Evolutionary conservation across 345 rosid genomes (phyloP).

Genomic region (Erysimum cheiranthoides): DNA sequence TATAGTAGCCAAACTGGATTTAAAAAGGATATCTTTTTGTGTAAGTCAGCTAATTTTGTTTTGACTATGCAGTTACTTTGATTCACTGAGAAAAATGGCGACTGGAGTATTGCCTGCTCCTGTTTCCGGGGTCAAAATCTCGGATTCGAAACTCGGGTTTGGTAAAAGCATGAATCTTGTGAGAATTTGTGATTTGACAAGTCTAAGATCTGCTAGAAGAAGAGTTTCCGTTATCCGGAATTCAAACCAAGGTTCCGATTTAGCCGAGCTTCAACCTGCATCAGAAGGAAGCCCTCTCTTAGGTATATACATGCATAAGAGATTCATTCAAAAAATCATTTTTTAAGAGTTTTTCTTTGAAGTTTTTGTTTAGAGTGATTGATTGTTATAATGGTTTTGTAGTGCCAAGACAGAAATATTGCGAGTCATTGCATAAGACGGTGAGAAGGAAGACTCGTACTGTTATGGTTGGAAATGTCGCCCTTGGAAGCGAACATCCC

Average conservation of each 20-base stretch:
- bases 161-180: constrained; percentile 65
- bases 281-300: constrained; percentile 86
- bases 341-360: neutral
- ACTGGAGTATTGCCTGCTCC: constrained; percentile 76
- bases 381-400: constrained; percentile 23
- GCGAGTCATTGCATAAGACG: constrained; percentile 86
- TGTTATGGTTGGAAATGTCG: constrained; percentile 93
- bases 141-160: constrained; percentile 67
- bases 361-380: constrained; percentile 13
- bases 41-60: constrained; percentile 9
- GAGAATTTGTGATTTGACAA: constrained; percentile 65
- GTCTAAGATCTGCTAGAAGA: constrained; percentile 54
- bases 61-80: constrained; percentile 42
- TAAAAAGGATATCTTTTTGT: neutral
- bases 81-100: constrained; percentile 58
- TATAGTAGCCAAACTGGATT: constrained; percentile 11
- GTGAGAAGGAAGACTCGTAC: constrained; percentile 91
- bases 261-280: constrained; percentile 79
- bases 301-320: constrained; percentile 52
- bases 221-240: constrained; percentile 61
- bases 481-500: constrained; percentile 94
- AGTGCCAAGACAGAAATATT: constrained; percentile 97
- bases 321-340: neutral
- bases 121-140: constrained; percentile 64
- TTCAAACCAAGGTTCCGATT: constrained; percentile 68